phyloP scores from a whole-genome alignment of 208 protist species.

The Trypanosoma conorhini region DNA sequence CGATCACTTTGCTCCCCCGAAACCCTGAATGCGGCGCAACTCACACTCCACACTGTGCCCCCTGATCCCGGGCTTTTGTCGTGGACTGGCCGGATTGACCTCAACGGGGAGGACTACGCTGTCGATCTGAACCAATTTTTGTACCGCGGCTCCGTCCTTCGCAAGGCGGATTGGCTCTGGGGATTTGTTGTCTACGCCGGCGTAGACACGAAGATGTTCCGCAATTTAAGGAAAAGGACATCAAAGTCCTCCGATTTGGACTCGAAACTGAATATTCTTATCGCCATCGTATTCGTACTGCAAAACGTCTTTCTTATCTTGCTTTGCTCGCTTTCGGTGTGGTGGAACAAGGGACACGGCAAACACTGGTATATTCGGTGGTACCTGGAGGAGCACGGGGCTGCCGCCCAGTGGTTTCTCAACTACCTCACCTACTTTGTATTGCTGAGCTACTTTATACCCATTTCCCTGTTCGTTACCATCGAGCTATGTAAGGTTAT shows the following conservation, averaged over 20 bases:
- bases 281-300: constrained; percentile 67
- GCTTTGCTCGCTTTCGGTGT: constrained; percentile 61
- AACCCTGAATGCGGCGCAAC: constrained; percentile 21
- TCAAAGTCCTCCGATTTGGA: constrained; percentile 91
- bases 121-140: constrained; percentile 87
- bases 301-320: constrained; percentile 79
- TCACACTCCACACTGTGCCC: constrained; percentile 54
- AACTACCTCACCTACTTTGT: constrained; percentile 91
- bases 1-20: constrained; percentile 47
- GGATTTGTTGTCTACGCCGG: constrained; percentile 94
- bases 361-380: constrained; percentile 66
- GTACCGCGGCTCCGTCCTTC: constrained; percentile 87
- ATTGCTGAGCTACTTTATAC: constrained; percentile 89
- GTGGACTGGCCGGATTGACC: constrained; percentile 73
- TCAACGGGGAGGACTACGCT: constrained; percentile 48
- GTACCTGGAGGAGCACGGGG: constrained; percentile 52
- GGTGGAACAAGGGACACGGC: constrained; percentile 54
- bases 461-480: constrained; percentile 93
- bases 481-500: constrained; percentile 92
- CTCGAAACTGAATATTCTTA: constrained; percentile 84
- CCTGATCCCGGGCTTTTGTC: constrained; percentile 76
- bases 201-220: constrained; percentile 91
- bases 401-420: constrained; percentile 52
- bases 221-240: constrained; percentile 83
- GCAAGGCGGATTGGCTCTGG: constrained; percentile 93